Percentiles rank a stretch among this genome's conserved stretches.
phyloP scores from a whole-genome alignment of 2,329 filamentous ascomycete genomes.

The Fusarium secorum region DNA sequence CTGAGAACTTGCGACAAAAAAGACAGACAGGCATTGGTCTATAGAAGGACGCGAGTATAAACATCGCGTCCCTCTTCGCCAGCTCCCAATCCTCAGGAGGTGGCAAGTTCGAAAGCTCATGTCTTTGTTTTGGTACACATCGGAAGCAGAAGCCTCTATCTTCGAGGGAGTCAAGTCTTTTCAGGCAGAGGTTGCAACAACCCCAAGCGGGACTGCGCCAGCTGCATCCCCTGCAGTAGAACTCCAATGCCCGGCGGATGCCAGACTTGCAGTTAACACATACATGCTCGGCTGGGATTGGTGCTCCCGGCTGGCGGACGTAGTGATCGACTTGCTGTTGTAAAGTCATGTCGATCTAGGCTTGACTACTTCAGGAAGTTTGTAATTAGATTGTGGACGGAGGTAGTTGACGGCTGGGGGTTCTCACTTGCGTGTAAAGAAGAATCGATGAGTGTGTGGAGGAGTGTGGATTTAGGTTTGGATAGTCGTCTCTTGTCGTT shows the following conservation, averaged over 20 bases:
- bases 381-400: not conserved
- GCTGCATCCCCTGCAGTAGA: conserved; percentile 1
- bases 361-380: not conserved
- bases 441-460: not conserved
- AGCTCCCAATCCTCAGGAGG: not conserved
- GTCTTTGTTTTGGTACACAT: not conserved
- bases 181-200: conserved; percentile 3
- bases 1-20: not conserved
- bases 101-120: not conserved
- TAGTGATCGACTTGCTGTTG: not conserved
- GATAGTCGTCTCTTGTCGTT: not conserved
- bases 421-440: not conserved
- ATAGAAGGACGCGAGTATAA: not conserved
- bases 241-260: not conserved
- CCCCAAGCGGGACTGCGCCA: not conserved
- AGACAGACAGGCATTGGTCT: not conserved
- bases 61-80: not conserved
- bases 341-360: not conserved
- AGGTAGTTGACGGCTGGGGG: not conserved
- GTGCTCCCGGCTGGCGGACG: not conserved
- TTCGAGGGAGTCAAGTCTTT: not conserved
- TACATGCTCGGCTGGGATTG: not conserved
- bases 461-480: not conserved
- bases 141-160: not conserved
- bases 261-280: conserved; percentile 4